Conservation (phyloP, 257 asterid genomes). For the Nemophila menziesii region DNA sequence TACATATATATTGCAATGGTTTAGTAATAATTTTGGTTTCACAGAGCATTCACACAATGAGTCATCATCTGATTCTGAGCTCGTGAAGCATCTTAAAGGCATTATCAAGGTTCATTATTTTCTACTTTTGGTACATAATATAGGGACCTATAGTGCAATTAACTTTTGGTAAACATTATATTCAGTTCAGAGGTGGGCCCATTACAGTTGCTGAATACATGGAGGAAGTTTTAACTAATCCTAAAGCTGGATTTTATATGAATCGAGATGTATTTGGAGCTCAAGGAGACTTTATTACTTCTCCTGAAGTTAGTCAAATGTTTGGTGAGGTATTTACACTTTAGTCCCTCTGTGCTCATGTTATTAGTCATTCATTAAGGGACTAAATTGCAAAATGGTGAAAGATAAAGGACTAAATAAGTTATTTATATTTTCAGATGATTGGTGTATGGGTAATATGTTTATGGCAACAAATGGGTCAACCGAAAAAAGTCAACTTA, state of each 20-base stretch:
- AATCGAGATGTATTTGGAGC: slow-evolving; percentile 94
- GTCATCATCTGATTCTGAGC: slow-evolving; percentile 51
- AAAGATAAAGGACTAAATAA: too few species aligned
- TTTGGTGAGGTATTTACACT: slow-evolving; percentile 72
- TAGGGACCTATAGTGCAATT: too few species aligned
- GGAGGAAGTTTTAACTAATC: slow-evolving; percentile 96
- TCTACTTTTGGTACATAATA: neutral
- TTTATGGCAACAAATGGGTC: slow-evolving; percentile 99
- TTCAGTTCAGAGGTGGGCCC: slow-evolving; percentile 96
- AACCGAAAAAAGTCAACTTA: slow-evolving; percentile 57
- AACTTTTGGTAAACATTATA: slow-evolving; percentile 5
- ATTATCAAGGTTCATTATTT: slow-evolving; percentile 48
- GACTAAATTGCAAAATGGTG: too few species aligned
- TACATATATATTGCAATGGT: neutral
- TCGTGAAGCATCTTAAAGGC: slow-evolving; percentile 75
- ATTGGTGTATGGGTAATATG: slow-evolving; percentile 93
- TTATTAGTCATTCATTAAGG: neutral
- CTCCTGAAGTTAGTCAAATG: slow-evolving; percentile 99
- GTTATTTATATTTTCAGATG: slow-evolving; percentile 57
- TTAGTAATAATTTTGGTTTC: neutral
- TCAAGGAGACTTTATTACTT: slow-evolving; percentile 85
- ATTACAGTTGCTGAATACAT: slow-evolving; percentile 88
- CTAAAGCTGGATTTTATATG: slow-evolving; percentile 76
- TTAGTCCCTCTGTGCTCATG: neutral
- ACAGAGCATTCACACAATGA: slow-evolving; percentile 72